Conservation (phyloP, 1,284 basidiomycete genomes). For the Melanopsichium pennsylvanicum region DNA sequence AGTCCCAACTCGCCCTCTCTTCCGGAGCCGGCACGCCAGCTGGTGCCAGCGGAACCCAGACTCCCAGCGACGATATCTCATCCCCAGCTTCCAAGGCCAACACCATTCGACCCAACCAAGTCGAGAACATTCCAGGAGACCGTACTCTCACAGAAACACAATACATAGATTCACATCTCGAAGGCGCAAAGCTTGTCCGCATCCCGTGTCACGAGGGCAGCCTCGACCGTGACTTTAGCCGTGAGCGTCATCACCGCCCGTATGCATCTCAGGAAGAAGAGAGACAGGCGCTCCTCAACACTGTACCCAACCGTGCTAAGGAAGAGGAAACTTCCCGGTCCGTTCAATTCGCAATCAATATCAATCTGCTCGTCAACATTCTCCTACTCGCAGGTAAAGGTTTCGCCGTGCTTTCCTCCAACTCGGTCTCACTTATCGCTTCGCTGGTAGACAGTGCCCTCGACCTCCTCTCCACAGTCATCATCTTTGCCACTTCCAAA, state of each 20-base stretch:
- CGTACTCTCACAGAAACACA: background rate
- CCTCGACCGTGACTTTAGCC: constrained; percentile 25
- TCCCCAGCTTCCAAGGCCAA: constrained; percentile 16
- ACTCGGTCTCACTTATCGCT: constrained; percentile 71
- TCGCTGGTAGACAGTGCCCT: constrained; percentile 71
- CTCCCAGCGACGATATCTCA: constrained; percentile 18
- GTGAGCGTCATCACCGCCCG: constrained; percentile 22
- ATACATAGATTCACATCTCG: background rate
- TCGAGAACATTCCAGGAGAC: constrained; percentile 34
- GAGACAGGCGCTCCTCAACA: constrained; percentile 53
- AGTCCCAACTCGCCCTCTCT: constrained; percentile 36
- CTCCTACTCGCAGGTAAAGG: constrained; percentile 69
- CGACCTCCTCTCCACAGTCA: constrained; percentile 70
- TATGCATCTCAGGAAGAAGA: constrained; percentile 52
- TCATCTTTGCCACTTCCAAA: constrained; percentile 62
- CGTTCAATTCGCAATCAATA: constrained; percentile 62
- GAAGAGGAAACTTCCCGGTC: constrained; percentile 54
- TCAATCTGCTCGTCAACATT: constrained; percentile 67
- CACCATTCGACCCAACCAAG: constrained; percentile 30
- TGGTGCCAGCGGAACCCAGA: constrained; percentile 13
- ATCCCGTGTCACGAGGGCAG: constrained; percentile 12
- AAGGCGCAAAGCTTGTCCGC: constrained; percentile 9
- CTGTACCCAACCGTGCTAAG: constrained; percentile 58
- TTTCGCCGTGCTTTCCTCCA: constrained; percentile 69
- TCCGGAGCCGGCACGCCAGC: constrained; percentile 18